phyloP scores from a whole-genome alignment of 225 moss, liverwort and hornwort genomes.

The Physcomitrellopsis africana region DNA sequence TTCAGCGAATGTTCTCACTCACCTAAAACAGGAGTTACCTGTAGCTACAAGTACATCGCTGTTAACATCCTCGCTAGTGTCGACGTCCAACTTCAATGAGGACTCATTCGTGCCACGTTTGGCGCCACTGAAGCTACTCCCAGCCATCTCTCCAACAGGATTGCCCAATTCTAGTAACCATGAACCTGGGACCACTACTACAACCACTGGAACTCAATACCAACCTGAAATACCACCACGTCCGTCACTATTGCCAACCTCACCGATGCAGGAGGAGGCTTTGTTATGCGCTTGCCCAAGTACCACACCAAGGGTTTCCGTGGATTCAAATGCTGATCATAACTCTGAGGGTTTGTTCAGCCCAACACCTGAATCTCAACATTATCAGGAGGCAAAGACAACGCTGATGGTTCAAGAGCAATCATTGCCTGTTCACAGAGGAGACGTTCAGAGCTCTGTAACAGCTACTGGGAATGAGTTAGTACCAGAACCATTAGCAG shows the following conservation, averaged over 20 bases:
- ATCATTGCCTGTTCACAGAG: constrained; percentile 38
- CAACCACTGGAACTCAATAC: constrained; percentile 44
- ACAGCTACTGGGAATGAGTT: constrained; percentile 51
- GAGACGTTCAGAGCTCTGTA: constrained; percentile 43
- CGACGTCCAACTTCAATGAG: constrained; percentile 21
- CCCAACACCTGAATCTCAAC: constrained; percentile 10
- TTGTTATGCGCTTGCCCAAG: constrained; percentile 19
- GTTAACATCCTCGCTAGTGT: constrained; percentile 4
- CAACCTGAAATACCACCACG: constrained; percentile 29
- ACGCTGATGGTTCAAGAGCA: constrained; percentile 30
- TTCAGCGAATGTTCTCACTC: constrained; percentile 9
- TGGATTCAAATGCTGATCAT: constrained; percentile 19
- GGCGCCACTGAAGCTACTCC: constrained; percentile 29
- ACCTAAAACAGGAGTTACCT: constrained; percentile 22
- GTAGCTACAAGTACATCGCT: not conserved
- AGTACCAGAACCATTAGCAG: constrained; percentile 76
- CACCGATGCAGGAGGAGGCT: constrained; percentile 24
- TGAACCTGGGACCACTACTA: constrained; percentile 7
- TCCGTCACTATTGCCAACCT: constrained; percentile 29
- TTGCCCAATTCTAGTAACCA: not conserved
- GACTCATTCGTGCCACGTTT: constrained; percentile 28
- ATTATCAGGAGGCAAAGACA: constrained; percentile 14
- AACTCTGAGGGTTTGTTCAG: not conserved
- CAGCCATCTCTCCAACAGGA: constrained; percentile 7
- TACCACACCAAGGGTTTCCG: constrained; percentile 24